phyloP scores from a whole-genome alignment of 2,329 filamentous ascomycete genomes.

The Conoideocrella luteorostrata region DNA sequence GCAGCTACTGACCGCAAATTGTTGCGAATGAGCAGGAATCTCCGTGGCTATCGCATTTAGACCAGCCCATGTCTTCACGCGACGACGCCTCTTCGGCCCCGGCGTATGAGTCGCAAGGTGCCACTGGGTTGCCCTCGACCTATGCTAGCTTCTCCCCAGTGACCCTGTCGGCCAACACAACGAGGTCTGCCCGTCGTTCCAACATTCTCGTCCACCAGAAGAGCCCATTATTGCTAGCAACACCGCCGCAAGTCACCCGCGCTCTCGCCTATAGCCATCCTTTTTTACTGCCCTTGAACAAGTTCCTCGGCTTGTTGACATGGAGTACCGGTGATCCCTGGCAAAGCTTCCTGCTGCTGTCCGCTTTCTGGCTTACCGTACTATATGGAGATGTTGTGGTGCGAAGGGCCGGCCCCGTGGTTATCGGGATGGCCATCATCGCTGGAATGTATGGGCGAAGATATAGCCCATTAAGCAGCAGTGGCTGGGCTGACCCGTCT shows the following conservation, averaged over 20 bases:
- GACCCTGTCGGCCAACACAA: constrained; percentile 62
- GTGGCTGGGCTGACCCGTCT: constrained; percentile 56
- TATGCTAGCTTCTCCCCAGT: constrained; percentile 86
- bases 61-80: constrained; percentile 31
- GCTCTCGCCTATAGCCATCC: constrained; percentile 94
- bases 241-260: constrained; percentile 88
- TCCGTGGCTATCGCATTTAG: constrained; percentile 46
- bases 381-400: constrained; percentile 84
- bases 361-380: constrained; percentile 76
- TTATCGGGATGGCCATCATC: constrained; percentile 74
- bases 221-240: constrained; percentile 84
- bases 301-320: constrained; percentile 75
- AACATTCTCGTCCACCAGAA: constrained; percentile 97
- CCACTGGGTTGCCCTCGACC: constrained; percentile 55
- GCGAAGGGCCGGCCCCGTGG: constrained; percentile 73
- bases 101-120: constrained; percentile 24
- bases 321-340: constrained; percentile 93
- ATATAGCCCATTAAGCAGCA: constrained; percentile 85
- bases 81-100: constrained; percentile 29
- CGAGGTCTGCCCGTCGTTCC: constrained; percentile 62
- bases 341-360: constrained; percentile 91
- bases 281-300: constrained; percentile 84
- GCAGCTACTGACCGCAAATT: constrained; percentile 8
- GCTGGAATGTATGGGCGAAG: constrained; percentile 86
- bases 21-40: constrained; percentile 23